phyloP scores from a whole-genome alignment of 352 stramenopile genomes.

The Pythium rishiriense region DNA sequence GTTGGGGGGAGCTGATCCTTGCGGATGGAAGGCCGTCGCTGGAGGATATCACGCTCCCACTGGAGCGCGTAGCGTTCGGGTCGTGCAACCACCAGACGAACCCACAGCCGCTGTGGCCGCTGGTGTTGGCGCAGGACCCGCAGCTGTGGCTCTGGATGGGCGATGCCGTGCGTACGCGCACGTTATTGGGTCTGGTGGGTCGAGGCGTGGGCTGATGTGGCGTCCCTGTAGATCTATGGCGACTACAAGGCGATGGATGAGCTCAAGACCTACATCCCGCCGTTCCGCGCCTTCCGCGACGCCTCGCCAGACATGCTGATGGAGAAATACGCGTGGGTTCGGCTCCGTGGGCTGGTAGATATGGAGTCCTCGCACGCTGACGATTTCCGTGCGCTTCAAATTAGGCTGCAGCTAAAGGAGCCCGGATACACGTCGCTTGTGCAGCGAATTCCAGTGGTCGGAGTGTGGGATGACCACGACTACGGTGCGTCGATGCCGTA shows the following conservation, averaged over 20 bases:
- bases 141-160: constrained; percentile 47
- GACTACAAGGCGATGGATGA: constrained; percentile 34
- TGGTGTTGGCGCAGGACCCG: constrained; percentile 22
- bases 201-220: no score
- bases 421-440: constrained; percentile 24
- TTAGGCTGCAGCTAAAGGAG: constrained; percentile 26
- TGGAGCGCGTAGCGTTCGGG: constrained; percentile 37
- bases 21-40: not conserved
- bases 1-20: not conserved
- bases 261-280: constrained; percentile 24
- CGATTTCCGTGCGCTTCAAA: not conserved
- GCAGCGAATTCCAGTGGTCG: constrained; percentile 29
- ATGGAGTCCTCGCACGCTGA: not conserved
- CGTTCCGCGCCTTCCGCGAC: constrained; percentile 29
- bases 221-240: constrained; percentile 36
- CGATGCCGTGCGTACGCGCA: constrained; percentile 24
- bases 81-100: constrained; percentile 36
- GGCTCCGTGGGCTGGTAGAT: not conserved
- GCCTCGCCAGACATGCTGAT: constrained; percentile 32
- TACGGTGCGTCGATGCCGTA: constrained; percentile 33
- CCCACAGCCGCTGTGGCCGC: constrained; percentile 34
- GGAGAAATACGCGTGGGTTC: constrained; percentile 35
- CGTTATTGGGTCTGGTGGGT: no score
- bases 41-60: constrained; percentile 1
- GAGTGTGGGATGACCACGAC: constrained; percentile 52